phyloP scores from a whole-genome alignment of 1,284 basidiomycete genomes.

The Pseudozyma pruni region DNA sequence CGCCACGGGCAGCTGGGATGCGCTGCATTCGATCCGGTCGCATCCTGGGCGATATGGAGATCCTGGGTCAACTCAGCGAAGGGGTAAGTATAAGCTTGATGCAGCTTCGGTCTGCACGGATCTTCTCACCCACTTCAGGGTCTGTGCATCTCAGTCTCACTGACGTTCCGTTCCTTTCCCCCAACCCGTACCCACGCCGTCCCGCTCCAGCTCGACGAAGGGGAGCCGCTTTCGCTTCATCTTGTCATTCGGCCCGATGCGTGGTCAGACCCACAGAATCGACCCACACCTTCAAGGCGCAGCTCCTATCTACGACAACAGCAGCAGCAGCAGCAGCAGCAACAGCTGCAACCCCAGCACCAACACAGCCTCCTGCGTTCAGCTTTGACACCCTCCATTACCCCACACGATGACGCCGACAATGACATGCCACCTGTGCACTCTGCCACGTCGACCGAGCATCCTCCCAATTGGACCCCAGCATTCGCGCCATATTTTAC shows the following conservation, averaged over 20 bases:
- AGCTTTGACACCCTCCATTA: slow-evolving; percentile 7
- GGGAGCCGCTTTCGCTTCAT: slow-evolving; percentile 53
- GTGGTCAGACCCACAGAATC: slow-evolving; percentile 54
- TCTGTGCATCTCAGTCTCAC: slow-evolving; percentile 1
- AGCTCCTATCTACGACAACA: slow-evolving; percentile 43
- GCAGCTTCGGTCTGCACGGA: no score
- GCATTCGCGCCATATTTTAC: slow-evolving; percentile 34
- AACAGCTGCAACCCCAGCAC: slow-evolving; percentile 2
- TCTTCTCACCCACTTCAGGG: no score
- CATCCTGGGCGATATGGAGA: slow-evolving; percentile 41
- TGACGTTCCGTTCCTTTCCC: not conserved
- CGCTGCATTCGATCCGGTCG: slow-evolving; percentile 58
- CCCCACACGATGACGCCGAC: slow-evolving; percentile 2
- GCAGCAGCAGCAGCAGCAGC: slow-evolving; percentile 20
- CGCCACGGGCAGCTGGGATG: slow-evolving; percentile 52
- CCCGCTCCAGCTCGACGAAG: slow-evolving; percentile 26
- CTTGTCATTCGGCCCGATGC: slow-evolving; percentile 63
- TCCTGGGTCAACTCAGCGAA: slow-evolving; percentile 26
- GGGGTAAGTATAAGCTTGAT: slow-evolving; percentile 16
- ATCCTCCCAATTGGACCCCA: not conserved
- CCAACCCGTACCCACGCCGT: no score
- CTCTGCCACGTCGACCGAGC: slow-evolving; percentile 8
- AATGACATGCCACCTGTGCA: slow-evolving; percentile 10
- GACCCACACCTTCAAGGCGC: slow-evolving; percentile 44
- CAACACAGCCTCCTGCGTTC: slow-evolving; percentile 16